Percentiles rank a stretch among this genome's conserved stretches.
These are phyloP conservation scores for Furcasterigmium furcatum DNA, from an alignment of 2,329 filamentous ascomycete genomes.

Conservation along the genomic window DNA sequence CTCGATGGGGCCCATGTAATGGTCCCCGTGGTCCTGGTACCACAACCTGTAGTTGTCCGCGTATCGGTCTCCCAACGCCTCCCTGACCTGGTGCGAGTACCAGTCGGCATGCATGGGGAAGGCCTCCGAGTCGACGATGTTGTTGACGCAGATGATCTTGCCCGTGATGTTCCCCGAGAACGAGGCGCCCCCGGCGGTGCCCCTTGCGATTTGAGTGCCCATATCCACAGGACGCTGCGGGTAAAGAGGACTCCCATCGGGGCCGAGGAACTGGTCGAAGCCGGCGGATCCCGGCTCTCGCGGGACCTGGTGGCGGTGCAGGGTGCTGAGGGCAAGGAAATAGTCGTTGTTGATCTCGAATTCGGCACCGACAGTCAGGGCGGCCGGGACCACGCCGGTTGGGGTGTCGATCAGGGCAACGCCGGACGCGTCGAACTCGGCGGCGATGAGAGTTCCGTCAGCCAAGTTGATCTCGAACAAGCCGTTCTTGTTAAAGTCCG, in stretches of 20 bases:
- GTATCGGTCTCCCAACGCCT: constrained; percentile 6
- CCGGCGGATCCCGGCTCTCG: constrained; percentile 7
- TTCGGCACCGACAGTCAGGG: not conserved
- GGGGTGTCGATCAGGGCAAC: not conserved
- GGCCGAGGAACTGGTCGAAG: constrained; percentile 10
- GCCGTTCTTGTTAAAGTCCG: not conserved
- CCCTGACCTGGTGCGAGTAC: constrained; percentile 12
- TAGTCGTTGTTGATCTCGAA: constrained; percentile 8
- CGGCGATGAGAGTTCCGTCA: not conserved
- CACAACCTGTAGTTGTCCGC: constrained; percentile 14
- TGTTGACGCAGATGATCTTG: constrained; percentile 18
- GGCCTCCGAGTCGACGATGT: constrained; percentile 15
- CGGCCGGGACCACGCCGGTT: not conserved
- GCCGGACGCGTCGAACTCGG: not conserved
- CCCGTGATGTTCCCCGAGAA: constrained; percentile 11
- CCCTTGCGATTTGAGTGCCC: not conserved
- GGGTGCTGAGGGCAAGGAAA: constrained; percentile 4
- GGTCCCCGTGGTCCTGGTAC: constrained; percentile 15
- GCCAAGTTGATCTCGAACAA: not conserved
- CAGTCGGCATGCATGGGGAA: constrained; percentile 19
- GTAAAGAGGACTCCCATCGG: constrained; percentile 7
- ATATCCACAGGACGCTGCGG: constrained; percentile 8
- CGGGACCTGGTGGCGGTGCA: constrained; percentile 8
- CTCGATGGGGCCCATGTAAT: constrained; percentile 6
- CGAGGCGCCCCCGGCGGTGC: constrained; percentile 1